Percentiles rank a stretch among this genome's conserved stretches.
Evolutionary conservation across 257 asterid genomes (phyloP).

Genomic region (Solanum sparsipilum): DNA sequence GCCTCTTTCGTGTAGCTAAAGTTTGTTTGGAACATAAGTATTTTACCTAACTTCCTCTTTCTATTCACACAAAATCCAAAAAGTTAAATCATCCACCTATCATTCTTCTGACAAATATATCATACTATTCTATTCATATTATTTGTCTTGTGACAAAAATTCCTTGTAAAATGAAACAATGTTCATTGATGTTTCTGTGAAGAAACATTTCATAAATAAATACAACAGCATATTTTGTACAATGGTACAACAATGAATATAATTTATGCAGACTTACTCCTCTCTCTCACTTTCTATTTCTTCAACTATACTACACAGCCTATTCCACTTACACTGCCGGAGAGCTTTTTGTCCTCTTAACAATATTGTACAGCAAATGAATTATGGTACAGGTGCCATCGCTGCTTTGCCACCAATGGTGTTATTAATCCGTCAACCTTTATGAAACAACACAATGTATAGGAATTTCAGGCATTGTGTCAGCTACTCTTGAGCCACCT

Average conservation of each 20-base stretch:
- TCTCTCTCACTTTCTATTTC: neutral
- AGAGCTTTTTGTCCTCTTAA: neutral
- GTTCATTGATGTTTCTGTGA: neutral
- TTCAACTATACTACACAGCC: neutral
- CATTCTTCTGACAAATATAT: neutral
- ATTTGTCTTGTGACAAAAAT: neutral
- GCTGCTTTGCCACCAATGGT: neutral
- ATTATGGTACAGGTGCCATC: neutral
- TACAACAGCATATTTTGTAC: neutral
- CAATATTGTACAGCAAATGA: neutral
- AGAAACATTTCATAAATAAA: neutral
- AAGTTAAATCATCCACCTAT: neutral
- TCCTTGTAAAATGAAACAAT: neutral
- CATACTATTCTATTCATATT: neutral
- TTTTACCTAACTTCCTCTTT: neutral
- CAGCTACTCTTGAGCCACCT: constrained; percentile 33
- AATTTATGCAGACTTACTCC: neutral
- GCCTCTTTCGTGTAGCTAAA: neutral
- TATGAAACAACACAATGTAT: neutral
- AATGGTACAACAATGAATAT: neutral
- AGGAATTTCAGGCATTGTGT: neutral
- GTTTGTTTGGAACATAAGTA: neutral
- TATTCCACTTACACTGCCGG: neutral
- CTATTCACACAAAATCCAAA: neutral
- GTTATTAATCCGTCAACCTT: neutral